Percentiles rank a stretch among this genome's conserved stretches.
phyloP scores from a whole-genome alignment of 2,329 filamentous ascomycete genomes.

The Colletotrichum destructivum region DNA sequence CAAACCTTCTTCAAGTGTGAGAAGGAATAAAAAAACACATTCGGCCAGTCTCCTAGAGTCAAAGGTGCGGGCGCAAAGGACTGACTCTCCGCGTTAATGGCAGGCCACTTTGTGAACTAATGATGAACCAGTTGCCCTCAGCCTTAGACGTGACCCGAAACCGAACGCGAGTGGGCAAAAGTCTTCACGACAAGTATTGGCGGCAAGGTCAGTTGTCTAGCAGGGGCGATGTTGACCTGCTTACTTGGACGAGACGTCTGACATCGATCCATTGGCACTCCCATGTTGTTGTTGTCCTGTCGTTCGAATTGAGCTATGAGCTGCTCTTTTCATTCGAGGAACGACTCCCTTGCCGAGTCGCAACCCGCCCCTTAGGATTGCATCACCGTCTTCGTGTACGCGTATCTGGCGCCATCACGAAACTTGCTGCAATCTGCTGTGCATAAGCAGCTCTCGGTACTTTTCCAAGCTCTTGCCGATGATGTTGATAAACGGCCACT shows the following conservation, averaged over 20 bases:
- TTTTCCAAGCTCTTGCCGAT: conserved; percentile 58
- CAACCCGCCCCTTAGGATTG: not conserved
- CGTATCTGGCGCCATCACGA: not conserved
- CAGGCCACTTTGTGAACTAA: too few species aligned
- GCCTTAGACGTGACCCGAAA: conserved; percentile 25
- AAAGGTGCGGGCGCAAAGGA: conserved; percentile 40
- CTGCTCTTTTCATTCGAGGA: not conserved
- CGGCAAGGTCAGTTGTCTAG: too few species aligned
- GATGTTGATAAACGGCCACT: conserved; percentile 64
- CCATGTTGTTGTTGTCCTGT: not conserved
- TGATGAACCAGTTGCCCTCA: not conserved
- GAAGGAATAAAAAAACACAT: conserved; percentile 47
- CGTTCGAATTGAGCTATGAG: not conserved
- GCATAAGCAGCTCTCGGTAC: conserved; percentile 50
- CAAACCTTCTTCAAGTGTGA: conserved; percentile 11
- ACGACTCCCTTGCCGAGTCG: too few species aligned
- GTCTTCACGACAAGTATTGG: too few species aligned
- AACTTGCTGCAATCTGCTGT: not conserved
- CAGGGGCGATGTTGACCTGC: too few species aligned
- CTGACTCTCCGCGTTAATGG: conserved; percentile 5
- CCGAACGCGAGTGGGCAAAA: not conserved
- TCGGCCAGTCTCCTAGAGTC: conserved; percentile 47
- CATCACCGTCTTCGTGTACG: not conserved
- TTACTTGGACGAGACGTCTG: not conserved
- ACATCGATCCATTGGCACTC: too few species aligned